phyloP scores from a whole-genome alignment of 306 rosid species.

The Quercus agrifolia region DNA sequence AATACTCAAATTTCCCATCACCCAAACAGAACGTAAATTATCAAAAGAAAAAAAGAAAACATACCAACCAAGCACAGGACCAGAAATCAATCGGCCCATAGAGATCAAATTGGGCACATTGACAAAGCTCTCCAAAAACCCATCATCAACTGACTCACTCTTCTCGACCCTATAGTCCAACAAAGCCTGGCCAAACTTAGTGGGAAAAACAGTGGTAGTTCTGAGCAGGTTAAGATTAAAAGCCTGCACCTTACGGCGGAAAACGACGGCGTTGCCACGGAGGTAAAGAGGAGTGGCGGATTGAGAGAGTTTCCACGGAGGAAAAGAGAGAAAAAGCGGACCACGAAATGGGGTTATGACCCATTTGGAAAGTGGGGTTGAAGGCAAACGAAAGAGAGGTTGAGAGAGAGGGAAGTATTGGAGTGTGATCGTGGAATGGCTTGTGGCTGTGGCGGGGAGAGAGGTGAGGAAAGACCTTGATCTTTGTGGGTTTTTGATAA shows the following conservation, averaged over 20 bases:
- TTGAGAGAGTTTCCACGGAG: constrained; percentile 92
- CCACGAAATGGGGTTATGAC: constrained; percentile 42
- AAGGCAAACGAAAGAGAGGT: constrained; percentile 32
- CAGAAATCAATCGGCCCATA: constrained; percentile 59
- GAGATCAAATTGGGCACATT: constrained; percentile 82
- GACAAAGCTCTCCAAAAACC: constrained; percentile 41
- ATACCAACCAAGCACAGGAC: constrained; percentile 92
- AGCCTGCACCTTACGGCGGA: constrained; percentile 53
- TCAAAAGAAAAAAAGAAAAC: background rate
- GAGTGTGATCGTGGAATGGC: constrained; percentile 26
- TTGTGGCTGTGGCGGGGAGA: constrained; percentile 4
- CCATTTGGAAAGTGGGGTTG: constrained; percentile 47
- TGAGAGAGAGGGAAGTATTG: constrained; percentile 11
- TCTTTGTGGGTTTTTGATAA: constrained; percentile 21
- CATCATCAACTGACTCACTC: background rate
- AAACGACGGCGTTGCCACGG: constrained; percentile 47
- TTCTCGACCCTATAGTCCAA: constrained; percentile 35
- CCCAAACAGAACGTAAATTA: background rate
- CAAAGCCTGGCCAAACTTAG: constrained; percentile 24
- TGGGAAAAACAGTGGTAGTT: constrained; percentile 36
- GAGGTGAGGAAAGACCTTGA: constrained; percentile 55
- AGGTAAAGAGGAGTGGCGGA: constrained; percentile 81
- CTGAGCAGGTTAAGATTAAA: constrained; percentile 48
- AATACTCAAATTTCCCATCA: background rate
- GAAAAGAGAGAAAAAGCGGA: constrained; percentile 72